Evolutionary conservation across 2,329 filamentous ascomycete species (phyloP), one percentile per base, ranked within the genome.

Genomic region (Fusarium pininemorale): DNA sequence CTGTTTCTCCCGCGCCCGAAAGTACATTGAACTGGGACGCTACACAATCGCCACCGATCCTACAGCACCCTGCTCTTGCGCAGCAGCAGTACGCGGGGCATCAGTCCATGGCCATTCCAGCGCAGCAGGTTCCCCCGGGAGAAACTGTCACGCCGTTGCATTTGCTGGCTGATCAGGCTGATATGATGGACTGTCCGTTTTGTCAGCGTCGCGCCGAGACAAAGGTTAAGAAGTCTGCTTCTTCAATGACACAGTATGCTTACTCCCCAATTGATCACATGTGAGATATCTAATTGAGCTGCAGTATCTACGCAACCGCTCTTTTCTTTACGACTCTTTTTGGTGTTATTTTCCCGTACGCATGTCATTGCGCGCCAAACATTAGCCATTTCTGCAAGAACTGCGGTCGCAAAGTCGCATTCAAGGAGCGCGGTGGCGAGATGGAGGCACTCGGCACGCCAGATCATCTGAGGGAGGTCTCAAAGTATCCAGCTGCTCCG

Each of bases 131-230:
- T 13, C 72, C 37, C 0, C 30, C 28, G 10, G 68, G 56, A 20
- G 18, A 66, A 11, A 79, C 78, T 7, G 78, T 79, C 7, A 79
- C 78, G 42, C 78, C 78, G 6, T 48, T 79, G 11, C 67, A 79
- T 41, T 68, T 79, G 4, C 65, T 79, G 6, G 72, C 60, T 26
- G 72, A 78, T 15, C 78, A 79, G 35, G 42, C 75, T 16, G 78
- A 79, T 45, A 67, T 53, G 3, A 39, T 79, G 38, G 78, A 79
- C 35, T 79, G 78, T 41, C 78, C 78, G 1, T 79, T 79, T 55
- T 79, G 78, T 24, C 71, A 69, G 18, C 73, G 69, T 2, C 72
- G 77, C 9, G 57, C 65, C 3, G 66, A 72, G 39, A 79, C 78
- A 13, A 55, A 59, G 9, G 76, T 79, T 4, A 69, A 72, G 70